Conservation (phyloP, 2,329 filamentous ascomycete genomes). For the Aspergillus fischeri region DNA sequence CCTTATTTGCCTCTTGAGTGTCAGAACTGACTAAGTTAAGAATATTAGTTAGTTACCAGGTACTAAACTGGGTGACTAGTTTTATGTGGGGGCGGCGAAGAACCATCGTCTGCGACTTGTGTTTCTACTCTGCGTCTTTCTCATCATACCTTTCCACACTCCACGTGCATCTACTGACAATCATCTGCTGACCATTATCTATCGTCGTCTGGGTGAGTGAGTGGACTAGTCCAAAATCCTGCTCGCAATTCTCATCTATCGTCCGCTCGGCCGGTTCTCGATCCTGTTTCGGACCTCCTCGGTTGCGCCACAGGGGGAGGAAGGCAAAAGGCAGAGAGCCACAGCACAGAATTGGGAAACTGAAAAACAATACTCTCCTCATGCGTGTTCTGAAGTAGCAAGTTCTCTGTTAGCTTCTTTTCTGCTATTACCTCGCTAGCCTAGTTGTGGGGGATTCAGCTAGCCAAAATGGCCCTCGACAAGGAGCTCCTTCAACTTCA, state of each 20-base stretch:
- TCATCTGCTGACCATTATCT: neutral
- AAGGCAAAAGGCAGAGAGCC: neutral
- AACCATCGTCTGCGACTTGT: neutral
- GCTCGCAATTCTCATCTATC: neutral
- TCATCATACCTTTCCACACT: neutral
- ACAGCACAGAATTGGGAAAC: neutral
- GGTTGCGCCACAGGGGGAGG: neutral
- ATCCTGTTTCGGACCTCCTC: neutral
- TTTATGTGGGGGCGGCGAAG: neutral
- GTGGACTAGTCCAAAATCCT: neutral
- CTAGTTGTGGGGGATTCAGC: neutral
- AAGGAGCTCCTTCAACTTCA: constrained; percentile 21
- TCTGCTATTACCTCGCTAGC: neutral
- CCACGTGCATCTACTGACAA: neutral
- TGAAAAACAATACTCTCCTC: neutral
- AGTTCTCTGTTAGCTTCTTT: neutral
- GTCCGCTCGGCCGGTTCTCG: neutral
- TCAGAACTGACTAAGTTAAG: no score
- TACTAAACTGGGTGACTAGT: neutral
- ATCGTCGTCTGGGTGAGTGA: neutral
- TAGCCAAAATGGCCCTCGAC: constrained; percentile 14
- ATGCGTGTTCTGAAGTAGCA: neutral
- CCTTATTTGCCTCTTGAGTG: neutral
- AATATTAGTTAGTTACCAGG: no score
- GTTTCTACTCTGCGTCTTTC: neutral